phyloP scores from a whole-genome alignment of 139 green algal genomes.

The Gonium pectorale region DNA sequence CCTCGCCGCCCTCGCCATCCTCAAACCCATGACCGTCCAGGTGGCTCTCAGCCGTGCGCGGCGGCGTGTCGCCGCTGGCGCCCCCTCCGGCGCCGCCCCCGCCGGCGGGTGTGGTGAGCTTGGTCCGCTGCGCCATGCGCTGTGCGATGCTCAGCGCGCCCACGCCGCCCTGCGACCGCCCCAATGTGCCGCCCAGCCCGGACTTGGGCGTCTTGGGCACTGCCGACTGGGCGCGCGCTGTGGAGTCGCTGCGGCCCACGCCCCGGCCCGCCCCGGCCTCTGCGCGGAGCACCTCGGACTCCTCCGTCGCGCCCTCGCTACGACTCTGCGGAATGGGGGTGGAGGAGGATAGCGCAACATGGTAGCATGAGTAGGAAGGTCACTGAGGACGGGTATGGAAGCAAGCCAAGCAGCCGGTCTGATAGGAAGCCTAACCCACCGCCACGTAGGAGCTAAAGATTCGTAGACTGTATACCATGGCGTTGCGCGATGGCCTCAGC shows the following conservation, averaged over 20 bases:
- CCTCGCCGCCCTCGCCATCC: slow-evolving; percentile 47
- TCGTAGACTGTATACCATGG: too few species aligned
- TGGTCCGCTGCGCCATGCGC: slow-evolving; percentile 32
- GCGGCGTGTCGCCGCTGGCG: slow-evolving; percentile 26
- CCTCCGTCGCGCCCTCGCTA: slow-evolving; percentile 22
- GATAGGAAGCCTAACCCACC: too few species aligned
- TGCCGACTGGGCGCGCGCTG: too few species aligned
- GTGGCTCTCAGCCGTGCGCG: slow-evolving; percentile 52
- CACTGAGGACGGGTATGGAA: too few species aligned
- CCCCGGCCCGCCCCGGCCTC: neutral
- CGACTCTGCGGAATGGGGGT: neutral
- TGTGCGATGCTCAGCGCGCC: slow-evolving; percentile 31
- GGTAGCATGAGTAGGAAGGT: too few species aligned
- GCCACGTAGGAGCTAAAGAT: too few species aligned
- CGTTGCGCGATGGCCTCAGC: too few species aligned
- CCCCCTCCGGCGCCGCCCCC: slow-evolving; percentile 4
- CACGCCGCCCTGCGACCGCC: neutral
- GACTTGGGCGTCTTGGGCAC: neutral
- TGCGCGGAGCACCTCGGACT: slow-evolving; percentile 18
- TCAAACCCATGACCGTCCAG: slow-evolving; percentile 34
- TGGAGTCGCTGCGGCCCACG: neutral
- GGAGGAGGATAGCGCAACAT: neutral
- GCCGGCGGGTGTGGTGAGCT: slow-evolving; percentile 22
- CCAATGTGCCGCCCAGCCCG: neutral
- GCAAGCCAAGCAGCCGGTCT: too few species aligned